Evolutionary conservation across 2,329 filamentous ascomycete genomes (phyloP).

Genomic region (Monosporascus sp.): DNA sequence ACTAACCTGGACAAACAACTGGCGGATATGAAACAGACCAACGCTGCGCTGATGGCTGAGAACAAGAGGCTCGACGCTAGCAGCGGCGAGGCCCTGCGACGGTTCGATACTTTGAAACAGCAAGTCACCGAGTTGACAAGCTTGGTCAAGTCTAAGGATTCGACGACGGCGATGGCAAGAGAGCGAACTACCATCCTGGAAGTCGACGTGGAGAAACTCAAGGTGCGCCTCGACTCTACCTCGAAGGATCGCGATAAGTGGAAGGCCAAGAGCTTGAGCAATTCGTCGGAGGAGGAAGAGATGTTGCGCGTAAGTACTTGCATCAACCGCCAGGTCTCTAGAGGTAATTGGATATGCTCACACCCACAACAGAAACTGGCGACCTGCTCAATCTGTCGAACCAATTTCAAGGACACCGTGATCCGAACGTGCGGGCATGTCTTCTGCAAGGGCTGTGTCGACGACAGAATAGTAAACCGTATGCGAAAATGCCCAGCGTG

Average conservation of each 20-base stretch:
- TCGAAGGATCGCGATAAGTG: constrained; percentile 80
- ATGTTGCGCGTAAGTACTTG: constrained; percentile 69
- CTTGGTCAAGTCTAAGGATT: constrained; percentile 70
- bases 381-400: constrained; percentile 87
- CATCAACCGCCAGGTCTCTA: too few species aligned
- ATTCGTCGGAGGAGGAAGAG: constrained; percentile 76
- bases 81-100: constrained; percentile 62
- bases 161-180: constrained; percentile 43
- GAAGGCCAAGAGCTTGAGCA: constrained; percentile 76
- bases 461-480: constrained; percentile 81
- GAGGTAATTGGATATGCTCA: constrained; percentile 24
- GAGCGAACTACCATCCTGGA: constrained; percentile 59
- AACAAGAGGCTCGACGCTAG: constrained; percentile 71
- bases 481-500: constrained; percentile 95
- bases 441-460: constrained; percentile 87
- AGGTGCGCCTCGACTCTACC: constrained; percentile 68
- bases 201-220: constrained; percentile 73
- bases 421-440: constrained; percentile 93
- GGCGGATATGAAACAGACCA: constrained; percentile 72
- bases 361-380: constrained; percentile 55
- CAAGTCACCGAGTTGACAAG: constrained; percentile 74
- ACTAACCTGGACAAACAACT: constrained; percentile 89
- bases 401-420: constrained; percentile 88
- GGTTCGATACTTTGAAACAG: constrained; percentile 64
- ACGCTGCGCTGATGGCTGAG: constrained; percentile 64